Conservation (phyloP, 495 filamentous ascomycete species). For the Xylaria grammica region DNA sequence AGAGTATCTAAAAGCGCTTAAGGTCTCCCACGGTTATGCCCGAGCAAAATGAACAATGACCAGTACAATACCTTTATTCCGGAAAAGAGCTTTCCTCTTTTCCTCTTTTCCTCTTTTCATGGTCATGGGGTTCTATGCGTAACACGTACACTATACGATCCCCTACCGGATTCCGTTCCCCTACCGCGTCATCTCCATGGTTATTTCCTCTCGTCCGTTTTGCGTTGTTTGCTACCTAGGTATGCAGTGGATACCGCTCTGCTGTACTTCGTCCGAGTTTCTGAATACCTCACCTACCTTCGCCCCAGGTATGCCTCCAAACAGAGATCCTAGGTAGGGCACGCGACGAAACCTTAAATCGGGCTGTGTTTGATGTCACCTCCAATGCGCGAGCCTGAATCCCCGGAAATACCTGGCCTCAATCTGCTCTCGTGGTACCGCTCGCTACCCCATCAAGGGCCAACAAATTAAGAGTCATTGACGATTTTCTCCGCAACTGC, state of each 20-base stretch:
- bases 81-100: no score
- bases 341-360: neutral
- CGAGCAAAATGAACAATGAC: no score
- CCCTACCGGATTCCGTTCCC: no score
- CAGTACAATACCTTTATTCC: no score
- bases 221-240: no score
- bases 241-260: neutral
- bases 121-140: no score
- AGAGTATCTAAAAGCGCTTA: neutral
- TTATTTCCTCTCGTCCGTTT: no score
- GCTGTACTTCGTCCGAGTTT: neutral
- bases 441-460: constrained; percentile 3
- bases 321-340: neutral
- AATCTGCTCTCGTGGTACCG: constrained; percentile 11
- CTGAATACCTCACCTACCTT: neutral
- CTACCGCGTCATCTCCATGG: no score
- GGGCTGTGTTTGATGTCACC: neutral
- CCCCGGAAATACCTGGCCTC: neutral
- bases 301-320: neutral
- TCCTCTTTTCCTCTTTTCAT: no score
- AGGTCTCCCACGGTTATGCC: no score
- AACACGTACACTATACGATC: no score
- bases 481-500: constrained; percentile 3
- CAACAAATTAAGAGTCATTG: constrained; percentile 19
- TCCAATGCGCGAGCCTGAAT: neutral